phyloP scores from a whole-genome alignment of 805 yeast species.

The Suhomyces tanzawaensis region DNA sequence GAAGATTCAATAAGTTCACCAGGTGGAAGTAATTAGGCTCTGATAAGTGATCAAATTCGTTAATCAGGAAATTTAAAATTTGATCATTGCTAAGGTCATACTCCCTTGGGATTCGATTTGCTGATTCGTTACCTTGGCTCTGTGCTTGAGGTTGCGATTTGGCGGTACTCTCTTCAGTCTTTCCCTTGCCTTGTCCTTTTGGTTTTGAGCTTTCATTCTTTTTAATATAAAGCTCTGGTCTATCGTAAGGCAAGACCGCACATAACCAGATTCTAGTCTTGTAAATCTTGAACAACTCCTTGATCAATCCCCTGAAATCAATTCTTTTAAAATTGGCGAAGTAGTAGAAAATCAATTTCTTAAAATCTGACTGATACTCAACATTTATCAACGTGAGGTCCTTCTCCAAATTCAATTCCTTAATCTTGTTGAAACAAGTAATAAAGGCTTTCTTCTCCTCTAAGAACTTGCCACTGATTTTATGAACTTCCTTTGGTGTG shows the following conservation, averaged over 20 bases:
- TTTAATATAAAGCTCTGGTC: slow-evolving; percentile 29
- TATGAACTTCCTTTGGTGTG: slow-evolving; percentile 64
- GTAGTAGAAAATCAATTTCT: slow-evolving; percentile 45
- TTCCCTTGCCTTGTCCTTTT: not conserved
- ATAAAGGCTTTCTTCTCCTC: slow-evolving; percentile 72
- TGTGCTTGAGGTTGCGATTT: slow-evolving; percentile 1
- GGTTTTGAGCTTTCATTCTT: slow-evolving; percentile 3
- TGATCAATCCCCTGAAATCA: slow-evolving; percentile 43
- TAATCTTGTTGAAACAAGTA: slow-evolving; percentile 52
- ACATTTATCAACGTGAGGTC: slow-evolving; percentile 39
- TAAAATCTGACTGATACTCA: slow-evolving; percentile 45
- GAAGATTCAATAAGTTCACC: slow-evolving; percentile 46
- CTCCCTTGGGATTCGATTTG: slow-evolving; percentile 31
- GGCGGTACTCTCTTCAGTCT: slow-evolving; percentile 5
- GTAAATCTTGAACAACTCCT: slow-evolving; percentile 44
- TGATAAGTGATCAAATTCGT: slow-evolving; percentile 40
- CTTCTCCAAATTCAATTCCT: slow-evolving; percentile 46
- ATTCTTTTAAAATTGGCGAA: slow-evolving; percentile 46
- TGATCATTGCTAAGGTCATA: slow-evolving; percentile 40
- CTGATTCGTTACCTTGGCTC: not conserved
- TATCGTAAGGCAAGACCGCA: slow-evolving; percentile 43
- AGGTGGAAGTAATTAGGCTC: slow-evolving; percentile 52
- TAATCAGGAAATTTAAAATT: slow-evolving; percentile 41
- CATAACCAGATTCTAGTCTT: slow-evolving; percentile 49
- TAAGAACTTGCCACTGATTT: slow-evolving; percentile 58